A percentile compares a stretch with the other conserved stretches of the same genome.
Conservation (phyloP, 768 basidiomycete genomes). For the Tricholoma flavovirens region DNA sequence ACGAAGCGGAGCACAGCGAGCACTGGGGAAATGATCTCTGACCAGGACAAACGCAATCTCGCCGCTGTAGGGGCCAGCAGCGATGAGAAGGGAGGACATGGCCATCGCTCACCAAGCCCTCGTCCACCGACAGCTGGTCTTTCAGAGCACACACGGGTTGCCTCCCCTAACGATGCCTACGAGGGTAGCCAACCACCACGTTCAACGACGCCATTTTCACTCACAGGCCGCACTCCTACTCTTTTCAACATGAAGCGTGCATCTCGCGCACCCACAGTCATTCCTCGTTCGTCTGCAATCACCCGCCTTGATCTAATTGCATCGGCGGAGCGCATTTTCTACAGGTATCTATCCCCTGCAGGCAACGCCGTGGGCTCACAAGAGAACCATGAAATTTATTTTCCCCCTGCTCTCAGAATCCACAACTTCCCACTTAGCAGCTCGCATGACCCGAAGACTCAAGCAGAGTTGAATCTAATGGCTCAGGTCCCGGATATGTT, state of each 20-base stretch:
- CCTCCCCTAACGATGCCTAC: slow-evolving; percentile 34
- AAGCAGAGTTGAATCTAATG: slow-evolving; percentile 65
- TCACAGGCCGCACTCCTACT: slow-evolving; percentile 69
- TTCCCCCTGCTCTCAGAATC: slow-evolving; percentile 89
- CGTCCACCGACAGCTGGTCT: slow-evolving; percentile 39
- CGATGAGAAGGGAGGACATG: slow-evolving; percentile 40
- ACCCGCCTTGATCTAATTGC: slow-evolving; percentile 84
- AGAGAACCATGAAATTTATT: slow-evolving; percentile 96
- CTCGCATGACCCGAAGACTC: slow-evolving; percentile 62
- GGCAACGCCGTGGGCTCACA: slow-evolving; percentile 70
- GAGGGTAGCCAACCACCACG: slow-evolving; percentile 44
- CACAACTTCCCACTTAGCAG: slow-evolving; percentile 84
- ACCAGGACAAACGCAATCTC: slow-evolving; percentile 66
- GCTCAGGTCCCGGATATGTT: slow-evolving; percentile 96
- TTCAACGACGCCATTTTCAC: slow-evolving; percentile 75
- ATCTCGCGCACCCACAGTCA: slow-evolving; percentile 89
- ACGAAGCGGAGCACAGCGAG: slow-evolving; percentile 80
- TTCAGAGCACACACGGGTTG: slow-evolving; percentile 41
- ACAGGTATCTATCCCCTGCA: slow-evolving; percentile 84
- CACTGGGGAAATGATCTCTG: slow-evolving; percentile 64
- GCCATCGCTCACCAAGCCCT: slow-evolving; percentile 56
- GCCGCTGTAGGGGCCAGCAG: slow-evolving; percentile 33
- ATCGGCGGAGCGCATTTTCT: slow-evolving; percentile 94
- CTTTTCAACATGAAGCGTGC: slow-evolving; percentile 72
- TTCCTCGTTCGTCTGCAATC: slow-evolving; percentile 88